Evolutionary conservation across 306 rosid species (phyloP).

Genomic region (Acacia acuminata): DNA sequence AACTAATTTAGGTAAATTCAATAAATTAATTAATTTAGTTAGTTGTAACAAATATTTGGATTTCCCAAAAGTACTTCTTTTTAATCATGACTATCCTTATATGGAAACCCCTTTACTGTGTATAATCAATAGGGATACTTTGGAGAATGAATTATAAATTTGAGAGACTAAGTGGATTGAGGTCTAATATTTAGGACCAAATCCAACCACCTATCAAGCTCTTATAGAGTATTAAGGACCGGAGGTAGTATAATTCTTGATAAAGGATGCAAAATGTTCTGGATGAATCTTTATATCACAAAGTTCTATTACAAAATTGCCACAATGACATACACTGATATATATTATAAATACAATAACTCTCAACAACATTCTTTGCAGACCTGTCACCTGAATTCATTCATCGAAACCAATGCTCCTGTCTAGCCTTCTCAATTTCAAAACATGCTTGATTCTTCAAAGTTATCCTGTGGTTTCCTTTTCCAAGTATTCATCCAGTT

Average conservation of each 20-base stretch:
- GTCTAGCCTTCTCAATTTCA: slow-evolving; percentile 29
- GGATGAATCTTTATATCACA: slow-evolving; percentile 33
- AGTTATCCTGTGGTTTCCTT: slow-evolving; percentile 32
- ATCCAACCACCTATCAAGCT: too few relatives aligned
- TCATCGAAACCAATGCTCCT: slow-evolving; percentile 38
- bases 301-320: slow-evolving; percentile 31
- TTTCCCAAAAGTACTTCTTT: too few relatives aligned
- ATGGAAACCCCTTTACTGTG: too few relatives aligned
- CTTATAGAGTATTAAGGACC: too few relatives aligned
- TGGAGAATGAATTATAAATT: too few relatives aligned
- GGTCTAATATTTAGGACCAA: too few relatives aligned
- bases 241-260: neutral
- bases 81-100: too few relatives aligned
- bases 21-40: too few relatives aligned
- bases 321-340: slow-evolving; percentile 35
- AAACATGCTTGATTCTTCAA: slow-evolving; percentile 16
- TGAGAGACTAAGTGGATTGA: too few relatives aligned
- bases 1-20: too few relatives aligned
- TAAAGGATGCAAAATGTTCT: slow-evolving; percentile 24
- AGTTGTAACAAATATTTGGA: too few relatives aligned
- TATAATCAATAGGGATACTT: too few relatives aligned
- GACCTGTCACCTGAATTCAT: slow-evolving; percentile 46
- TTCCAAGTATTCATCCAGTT: neutral
- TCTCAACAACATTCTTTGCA: slow-evolving; percentile 36
- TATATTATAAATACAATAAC: slow-evolving; percentile 32